A percentile compares a stretch with the other conserved stretches of the same genome.
phyloP scores from a whole-genome alignment of 1,139 yeast genomes.

The Saccharomyces hybrid region DNA sequence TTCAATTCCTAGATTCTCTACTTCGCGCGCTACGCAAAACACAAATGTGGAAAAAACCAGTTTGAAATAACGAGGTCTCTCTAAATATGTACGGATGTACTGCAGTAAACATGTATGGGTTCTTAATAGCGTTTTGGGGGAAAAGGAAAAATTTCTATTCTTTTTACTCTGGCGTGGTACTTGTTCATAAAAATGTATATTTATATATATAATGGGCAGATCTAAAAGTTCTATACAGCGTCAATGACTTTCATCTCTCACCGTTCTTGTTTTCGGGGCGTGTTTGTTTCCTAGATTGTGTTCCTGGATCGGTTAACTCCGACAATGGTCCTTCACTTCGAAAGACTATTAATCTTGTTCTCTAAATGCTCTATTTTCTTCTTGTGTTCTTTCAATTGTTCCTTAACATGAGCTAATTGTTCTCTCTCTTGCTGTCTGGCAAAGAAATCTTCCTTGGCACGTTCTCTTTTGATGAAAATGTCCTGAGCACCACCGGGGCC shows the following conservation, averaged over 20 bases:
- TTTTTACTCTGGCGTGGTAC: not conserved
- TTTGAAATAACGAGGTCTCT: no score
- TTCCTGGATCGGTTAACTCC: not conserved
- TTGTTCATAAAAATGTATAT: not conserved
- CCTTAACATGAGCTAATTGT: constrained; percentile 46
- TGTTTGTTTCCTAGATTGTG: not conserved
- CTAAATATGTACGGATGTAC: not conserved
- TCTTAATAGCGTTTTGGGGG: not conserved
- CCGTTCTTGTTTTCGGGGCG: not conserved
- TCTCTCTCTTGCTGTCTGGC: constrained; percentile 58
- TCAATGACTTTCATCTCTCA: not conserved
- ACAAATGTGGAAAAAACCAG: not conserved
- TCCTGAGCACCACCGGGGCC: constrained; percentile 44
- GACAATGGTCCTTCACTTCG: constrained; percentile 7
- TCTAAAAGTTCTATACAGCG: not conserved
- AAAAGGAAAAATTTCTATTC: not conserved
- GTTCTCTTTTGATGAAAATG: constrained; percentile 58
- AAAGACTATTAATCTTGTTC: constrained; percentile 25
- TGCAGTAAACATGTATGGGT: not conserved
- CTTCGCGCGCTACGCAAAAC: not conserved
- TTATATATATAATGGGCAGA: not conserved
- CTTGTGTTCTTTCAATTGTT: constrained; percentile 46
- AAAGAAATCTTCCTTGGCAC: constrained; percentile 61
- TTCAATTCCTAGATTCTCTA: not conserved
- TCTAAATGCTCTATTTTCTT: constrained; percentile 36